A percentile compares a stretch with the other conserved stretches of the same genome.
Conservation (phyloP, 495 filamentous ascomycete species). For the Immersiella caudata region DNA sequence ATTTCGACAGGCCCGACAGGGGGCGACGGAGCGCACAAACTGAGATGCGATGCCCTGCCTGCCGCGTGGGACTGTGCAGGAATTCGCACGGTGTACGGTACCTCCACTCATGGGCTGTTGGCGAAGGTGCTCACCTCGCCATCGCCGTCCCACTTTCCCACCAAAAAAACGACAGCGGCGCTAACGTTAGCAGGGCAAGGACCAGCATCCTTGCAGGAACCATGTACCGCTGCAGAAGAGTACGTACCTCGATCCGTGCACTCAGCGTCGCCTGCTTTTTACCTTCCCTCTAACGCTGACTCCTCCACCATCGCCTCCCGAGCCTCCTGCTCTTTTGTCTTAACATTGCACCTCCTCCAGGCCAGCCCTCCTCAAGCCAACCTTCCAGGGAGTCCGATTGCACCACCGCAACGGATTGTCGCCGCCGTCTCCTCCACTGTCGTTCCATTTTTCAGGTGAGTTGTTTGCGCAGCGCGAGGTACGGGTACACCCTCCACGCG, state of each 20-base stretch:
- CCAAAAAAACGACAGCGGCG: conserved; percentile 8
- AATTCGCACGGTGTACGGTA: conserved; percentile 16
- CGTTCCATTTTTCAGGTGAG: background rate
- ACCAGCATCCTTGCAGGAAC: conserved; percentile 13
- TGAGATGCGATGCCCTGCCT: background rate
- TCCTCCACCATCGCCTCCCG: conserved; percentile 14
- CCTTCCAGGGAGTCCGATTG: background rate
- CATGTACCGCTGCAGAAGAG: background rate
- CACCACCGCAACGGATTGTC: background rate
- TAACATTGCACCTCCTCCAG: background rate
- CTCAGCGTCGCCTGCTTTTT: conserved; percentile 11
- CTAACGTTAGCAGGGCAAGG: conserved; percentile 2
- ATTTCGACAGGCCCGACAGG: conserved; percentile 4
- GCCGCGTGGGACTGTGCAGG: background rate
- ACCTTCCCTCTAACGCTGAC: conserved; percentile 10
- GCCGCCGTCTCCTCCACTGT: background rate
- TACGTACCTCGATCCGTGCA: conserved; percentile 17
- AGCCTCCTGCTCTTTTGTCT: background rate
- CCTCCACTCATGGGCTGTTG: conserved; percentile 1
- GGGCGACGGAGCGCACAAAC: background rate
- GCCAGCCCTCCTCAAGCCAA: conserved; percentile 3
- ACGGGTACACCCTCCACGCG: background rate
- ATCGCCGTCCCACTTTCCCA: conserved; percentile 12
- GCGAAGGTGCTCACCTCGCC: conserved; percentile 9
- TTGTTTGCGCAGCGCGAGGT: background rate